These are phyloP conservation scores for Venturia effusa DNA, from an alignment of 2,329 filamentous ascomycete species.

Conservation along the genomic window DNA sequence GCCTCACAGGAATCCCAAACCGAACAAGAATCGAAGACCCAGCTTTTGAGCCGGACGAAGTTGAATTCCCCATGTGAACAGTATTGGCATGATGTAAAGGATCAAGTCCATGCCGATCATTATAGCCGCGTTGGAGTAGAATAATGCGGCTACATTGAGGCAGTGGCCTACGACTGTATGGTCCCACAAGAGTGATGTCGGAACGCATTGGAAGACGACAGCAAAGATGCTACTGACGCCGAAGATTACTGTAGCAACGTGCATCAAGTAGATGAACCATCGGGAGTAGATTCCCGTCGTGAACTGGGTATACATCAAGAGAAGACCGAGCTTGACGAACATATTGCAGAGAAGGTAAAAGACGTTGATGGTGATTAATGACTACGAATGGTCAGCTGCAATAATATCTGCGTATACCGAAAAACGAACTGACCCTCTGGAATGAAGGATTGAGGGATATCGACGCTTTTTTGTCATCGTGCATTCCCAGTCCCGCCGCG, in stretches of 20 bases:
- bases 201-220: conserved; percentile 26
- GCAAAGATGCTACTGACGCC: conserved; percentile 24
- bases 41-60: conserved; percentile 22
- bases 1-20: conserved; percentile 22
- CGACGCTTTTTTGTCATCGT: neutral
- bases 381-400: conserved; percentile 11
- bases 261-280: conserved; percentile 23
- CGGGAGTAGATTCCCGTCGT: conserved; percentile 18
- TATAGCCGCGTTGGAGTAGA: conserved; percentile 22
- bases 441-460: neutral
- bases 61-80: conserved; percentile 27
- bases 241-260: conserved; percentile 24
- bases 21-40: conserved; percentile 25
- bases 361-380: conserved; percentile 19
- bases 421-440: neutral
- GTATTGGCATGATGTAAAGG: conserved; percentile 27
- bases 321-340: conserved; percentile 29
- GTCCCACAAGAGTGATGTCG: conserved; percentile 24
- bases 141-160: conserved; percentile 25
- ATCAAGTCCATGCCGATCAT: conserved; percentile 29
- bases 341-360: conserved; percentile 31
- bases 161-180: conserved; percentile 19
- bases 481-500: neutral
- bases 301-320: conserved; percentile 30
- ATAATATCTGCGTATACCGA: too few relatives aligned